A percentile compares a stretch with the other conserved stretches of the same genome.
Evolutionary conservation across 1,139 yeast genomes (phyloP).

Genomic region (Saccharomyces hybrid): DNA sequence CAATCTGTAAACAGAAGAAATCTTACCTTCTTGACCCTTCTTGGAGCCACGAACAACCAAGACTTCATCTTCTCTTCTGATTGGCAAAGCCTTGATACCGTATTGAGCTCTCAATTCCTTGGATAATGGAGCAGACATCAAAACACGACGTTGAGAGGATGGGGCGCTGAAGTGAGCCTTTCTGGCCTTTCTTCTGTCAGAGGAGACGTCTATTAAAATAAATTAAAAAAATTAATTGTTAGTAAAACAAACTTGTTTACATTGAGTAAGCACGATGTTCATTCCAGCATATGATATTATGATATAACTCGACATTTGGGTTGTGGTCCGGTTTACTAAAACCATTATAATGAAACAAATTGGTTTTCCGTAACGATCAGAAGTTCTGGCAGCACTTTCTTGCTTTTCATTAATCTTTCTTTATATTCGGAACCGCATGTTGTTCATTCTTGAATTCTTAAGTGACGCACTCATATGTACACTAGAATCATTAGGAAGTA

Average conservation of each 20-base stretch:
- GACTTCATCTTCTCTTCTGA: constrained; percentile 97
- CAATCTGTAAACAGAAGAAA: constrained; percentile 97
- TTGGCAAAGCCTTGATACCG: constrained; percentile 93
- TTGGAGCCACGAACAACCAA: constrained; percentile 95
- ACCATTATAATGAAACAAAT: neutral
- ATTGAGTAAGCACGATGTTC: neutral
- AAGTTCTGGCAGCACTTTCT: neutral
- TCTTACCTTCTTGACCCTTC: constrained; percentile 99
- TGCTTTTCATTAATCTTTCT: neutral
- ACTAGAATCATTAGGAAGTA: neutral
- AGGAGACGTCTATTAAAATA: constrained; percentile 44
- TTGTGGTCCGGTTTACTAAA: neutral
- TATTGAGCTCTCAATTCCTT: constrained; percentile 98
- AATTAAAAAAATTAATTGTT: neutral
- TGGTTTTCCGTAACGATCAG: neutral
- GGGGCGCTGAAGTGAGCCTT: constrained; percentile 99
- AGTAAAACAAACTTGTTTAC: neutral
- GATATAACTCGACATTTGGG: neutral
- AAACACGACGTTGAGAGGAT: constrained; percentile 88
- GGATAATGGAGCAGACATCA: constrained; percentile 98
- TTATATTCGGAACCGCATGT: neutral
- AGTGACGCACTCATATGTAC: neutral
- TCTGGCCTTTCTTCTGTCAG: constrained; percentile 99
- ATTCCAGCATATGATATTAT: neutral
- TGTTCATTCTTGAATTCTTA: neutral